Conservation (phyloP, 371 early-diverging fungal genomes). For the Rhizoclosmatium hyalinum region DNA sequence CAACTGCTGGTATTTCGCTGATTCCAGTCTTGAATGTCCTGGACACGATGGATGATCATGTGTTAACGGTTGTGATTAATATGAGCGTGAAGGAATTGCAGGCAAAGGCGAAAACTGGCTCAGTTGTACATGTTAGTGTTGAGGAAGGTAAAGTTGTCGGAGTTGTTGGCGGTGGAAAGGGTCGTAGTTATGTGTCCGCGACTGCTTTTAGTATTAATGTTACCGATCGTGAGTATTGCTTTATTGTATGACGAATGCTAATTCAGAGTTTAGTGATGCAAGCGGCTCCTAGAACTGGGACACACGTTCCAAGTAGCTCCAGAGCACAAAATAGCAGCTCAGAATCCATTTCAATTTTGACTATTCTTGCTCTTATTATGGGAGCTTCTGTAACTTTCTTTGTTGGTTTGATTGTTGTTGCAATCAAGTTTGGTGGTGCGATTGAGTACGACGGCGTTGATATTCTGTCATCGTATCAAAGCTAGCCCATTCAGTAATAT, state of each 20-base stretch:
- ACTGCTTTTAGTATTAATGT: background rate
- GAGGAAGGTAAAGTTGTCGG: background rate
- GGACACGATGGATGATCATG: background rate
- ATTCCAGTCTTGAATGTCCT: background rate
- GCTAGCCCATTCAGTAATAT: too few relatives aligned
- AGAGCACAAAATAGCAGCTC: too few relatives aligned
- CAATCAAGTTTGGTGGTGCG: background rate
- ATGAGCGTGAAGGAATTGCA: slow-evolving; percentile 1
- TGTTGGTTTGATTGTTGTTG: background rate
- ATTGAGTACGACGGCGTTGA: background rate
- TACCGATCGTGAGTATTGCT: background rate
- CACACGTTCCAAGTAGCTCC: too few relatives aligned
- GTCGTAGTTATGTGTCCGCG: background rate
- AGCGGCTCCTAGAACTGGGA: too few relatives aligned
- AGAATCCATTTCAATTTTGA: too few relatives aligned
- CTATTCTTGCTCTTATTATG: too few relatives aligned
- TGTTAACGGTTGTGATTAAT: background rate
- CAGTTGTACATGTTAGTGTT: background rate
- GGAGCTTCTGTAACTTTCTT: background rate
- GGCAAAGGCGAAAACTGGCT: background rate
- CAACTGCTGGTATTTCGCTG: background rate
- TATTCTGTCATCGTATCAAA: too few relatives aligned
- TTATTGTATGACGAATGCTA: too few relatives aligned
- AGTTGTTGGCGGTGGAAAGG: background rate
- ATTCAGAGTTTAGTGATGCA: too few relatives aligned